Evolutionary conservation across 805 yeast genomes (phyloP), one percentile per base, ranked within the genome.

Genomic region (Kluyveromyces aestuarii): DNA sequence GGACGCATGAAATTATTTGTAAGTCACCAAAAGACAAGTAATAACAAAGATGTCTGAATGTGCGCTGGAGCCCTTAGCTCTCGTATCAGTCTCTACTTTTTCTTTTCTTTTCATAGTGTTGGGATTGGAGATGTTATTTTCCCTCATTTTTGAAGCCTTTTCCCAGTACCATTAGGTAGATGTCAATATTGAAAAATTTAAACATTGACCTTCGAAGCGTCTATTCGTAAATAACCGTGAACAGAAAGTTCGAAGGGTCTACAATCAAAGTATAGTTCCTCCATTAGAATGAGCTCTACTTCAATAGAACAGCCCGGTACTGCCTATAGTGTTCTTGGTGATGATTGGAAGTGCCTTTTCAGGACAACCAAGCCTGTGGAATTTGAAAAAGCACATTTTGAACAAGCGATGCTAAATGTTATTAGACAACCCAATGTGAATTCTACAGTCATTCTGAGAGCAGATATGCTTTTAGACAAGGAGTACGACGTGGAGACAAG

Each of bases 361-460:
- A 49, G 52, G 7, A 56, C 62, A 10, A 47, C 49, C 8, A 51
- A 44, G 9, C 50, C 56, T 16, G 60, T 61, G 2, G 49, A 51
- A 2, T 66, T 66, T 40, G 52, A 48, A 11, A 61, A 52, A 13
- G 64, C 63, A 6, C 87, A 88, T 66, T 88, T 82, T 59, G 81
- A 79, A 48, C 68, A 69, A 2, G 96, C 96, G 6, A 84, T 88
- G 90, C 66, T 77, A 41, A 86, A 87, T 63, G 72, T 88, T 51
- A 84, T 88, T 47, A 73, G 76, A 50, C 87, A 87, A 54, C 96
- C 96, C 16, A 86, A 89, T 62, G 85, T 88, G 67, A 91, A 90
- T 67, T 90, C 97, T 10, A 85, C 96, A 0, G 93, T 88, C 36
- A 84, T 90, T 35, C 71, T 91, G 66, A 71, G 98, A 55, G 95